Conservation (phyloP, 2,329 filamentous ascomycete species). For the Epichloe gansuensis region DNA sequence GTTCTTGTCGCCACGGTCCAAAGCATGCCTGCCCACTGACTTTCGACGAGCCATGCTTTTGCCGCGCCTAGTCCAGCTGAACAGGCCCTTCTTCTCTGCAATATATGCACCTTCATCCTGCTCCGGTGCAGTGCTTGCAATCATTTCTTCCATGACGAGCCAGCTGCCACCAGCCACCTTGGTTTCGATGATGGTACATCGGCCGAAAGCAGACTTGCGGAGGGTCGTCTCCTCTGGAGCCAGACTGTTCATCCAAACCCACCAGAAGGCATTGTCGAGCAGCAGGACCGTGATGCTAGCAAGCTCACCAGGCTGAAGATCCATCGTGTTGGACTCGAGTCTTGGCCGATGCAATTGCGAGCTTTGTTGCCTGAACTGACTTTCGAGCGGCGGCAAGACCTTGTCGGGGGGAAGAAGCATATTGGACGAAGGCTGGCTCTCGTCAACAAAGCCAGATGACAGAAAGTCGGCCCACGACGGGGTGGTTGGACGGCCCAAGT, state of each 20-base stretch:
- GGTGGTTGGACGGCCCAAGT: conserved; percentile 72
- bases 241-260: conserved; percentile 98
- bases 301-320: conserved; percentile 80
- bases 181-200: conserved; percentile 87
- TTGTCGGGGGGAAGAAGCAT: conserved; percentile 85
- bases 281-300: conserved; percentile 80
- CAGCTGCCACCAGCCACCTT: conserved; percentile 68
- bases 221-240: conserved; percentile 76
- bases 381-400: conserved; percentile 71
- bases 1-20: conserved; percentile 33
- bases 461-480: conserved; percentile 98
- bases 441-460: conserved; percentile 80
- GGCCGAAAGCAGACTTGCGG: conserved; percentile 84
- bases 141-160: conserved; percentile 92
- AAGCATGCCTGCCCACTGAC: conserved; percentile 50
- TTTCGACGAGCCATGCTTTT: conserved; percentile 53
- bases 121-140: conserved; percentile 81
- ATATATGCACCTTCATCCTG: conserved; percentile 79
- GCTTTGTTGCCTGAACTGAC: conserved; percentile 59
- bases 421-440: conserved; percentile 49
- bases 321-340: conserved; percentile 48
- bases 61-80: conserved; percentile 68
- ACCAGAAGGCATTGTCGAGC: conserved; percentile 95
- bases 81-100: conserved; percentile 89
- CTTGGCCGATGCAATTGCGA: conserved; percentile 72